phyloP scores from a whole-genome alignment of 2,329 filamentous ascomycete species.

The Hymenoscyphus scutula region DNA sequence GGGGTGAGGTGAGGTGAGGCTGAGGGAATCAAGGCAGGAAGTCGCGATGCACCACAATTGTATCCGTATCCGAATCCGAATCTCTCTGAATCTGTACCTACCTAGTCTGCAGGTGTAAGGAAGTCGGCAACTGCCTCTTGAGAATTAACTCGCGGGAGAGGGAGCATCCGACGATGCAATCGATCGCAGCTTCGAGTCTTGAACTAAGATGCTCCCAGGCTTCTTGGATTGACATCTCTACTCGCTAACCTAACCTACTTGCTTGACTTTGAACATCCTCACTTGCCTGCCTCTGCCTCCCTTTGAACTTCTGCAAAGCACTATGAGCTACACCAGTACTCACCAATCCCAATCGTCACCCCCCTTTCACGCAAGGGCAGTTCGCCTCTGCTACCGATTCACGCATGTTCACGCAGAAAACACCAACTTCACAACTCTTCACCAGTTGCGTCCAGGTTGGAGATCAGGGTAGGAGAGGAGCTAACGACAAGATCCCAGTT shows the following conservation, averaged over 20 bases:
- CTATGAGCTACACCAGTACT: background rate
- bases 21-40: background rate
- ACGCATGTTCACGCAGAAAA: background rate
- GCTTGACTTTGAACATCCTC: too few relatives aligned
- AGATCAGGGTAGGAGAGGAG: background rate
- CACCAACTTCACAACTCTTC: background rate
- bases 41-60: background rate
- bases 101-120: background rate
- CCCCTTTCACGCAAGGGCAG: background rate
- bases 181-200: background rate
- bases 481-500: background rate
- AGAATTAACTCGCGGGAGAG: background rate
- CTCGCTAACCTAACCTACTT: background rate
- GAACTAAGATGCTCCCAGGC: background rate
- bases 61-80: too few relatives aligned
- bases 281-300: background rate
- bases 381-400: background rate
- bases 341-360: background rate
- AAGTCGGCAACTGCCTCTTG: background rate
- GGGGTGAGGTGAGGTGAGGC: too few relatives aligned
- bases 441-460: background rate
- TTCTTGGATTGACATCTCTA: background rate
- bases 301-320: background rate
- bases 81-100: too few relatives aligned
- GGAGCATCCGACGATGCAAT: background rate